phyloP scores from a whole-genome alignment of 768 basidiomycete species.

The Daedaleopsis sinensis region DNA sequence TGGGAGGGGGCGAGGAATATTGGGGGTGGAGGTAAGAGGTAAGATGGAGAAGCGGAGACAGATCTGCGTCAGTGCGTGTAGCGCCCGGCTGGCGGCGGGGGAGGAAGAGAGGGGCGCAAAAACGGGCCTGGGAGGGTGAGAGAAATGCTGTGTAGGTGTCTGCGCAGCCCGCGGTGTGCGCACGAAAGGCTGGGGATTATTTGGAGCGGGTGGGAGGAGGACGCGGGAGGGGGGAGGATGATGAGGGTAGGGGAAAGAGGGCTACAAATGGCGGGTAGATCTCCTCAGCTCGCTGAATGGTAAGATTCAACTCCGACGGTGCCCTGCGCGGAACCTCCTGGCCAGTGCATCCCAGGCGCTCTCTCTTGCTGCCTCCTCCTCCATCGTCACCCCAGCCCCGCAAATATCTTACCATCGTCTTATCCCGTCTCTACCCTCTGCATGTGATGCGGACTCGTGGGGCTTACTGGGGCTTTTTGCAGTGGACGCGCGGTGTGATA shows the following conservation, averaged over 20 bases:
- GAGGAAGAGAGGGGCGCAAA: not conserved
- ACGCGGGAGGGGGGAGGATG: conserved; percentile 10
- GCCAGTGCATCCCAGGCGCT: conserved; percentile 14
- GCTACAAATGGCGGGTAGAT: conserved; percentile 17
- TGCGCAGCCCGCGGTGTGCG: not conserved
- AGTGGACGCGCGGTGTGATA: no score
- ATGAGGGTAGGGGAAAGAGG: conserved; percentile 23
- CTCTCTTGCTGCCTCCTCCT: not conserved
- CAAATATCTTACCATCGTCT: no score
- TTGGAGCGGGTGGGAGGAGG: conserved; percentile 7
- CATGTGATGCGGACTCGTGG: no score
- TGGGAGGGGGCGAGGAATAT: conserved; percentile 13
- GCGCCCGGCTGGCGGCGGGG: not conserved
- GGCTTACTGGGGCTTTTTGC: no score
- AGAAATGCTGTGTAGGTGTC: conserved; percentile 16
- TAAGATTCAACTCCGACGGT: conserved; percentile 33
- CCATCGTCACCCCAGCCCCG: no score
- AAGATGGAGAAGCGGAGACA: not conserved
- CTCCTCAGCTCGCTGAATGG: conserved; percentile 29
- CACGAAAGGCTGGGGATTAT: not conserved
- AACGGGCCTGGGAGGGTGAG: not conserved
- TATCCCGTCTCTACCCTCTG: no score
- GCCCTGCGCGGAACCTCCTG: conserved; percentile 21
- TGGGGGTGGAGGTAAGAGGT: conserved; percentile 5
- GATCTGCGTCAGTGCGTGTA: not conserved